Base-by-base conservation (phyloP, 1,139 yeast genomes). In the Nakaseomyces glabratus region DNA sequence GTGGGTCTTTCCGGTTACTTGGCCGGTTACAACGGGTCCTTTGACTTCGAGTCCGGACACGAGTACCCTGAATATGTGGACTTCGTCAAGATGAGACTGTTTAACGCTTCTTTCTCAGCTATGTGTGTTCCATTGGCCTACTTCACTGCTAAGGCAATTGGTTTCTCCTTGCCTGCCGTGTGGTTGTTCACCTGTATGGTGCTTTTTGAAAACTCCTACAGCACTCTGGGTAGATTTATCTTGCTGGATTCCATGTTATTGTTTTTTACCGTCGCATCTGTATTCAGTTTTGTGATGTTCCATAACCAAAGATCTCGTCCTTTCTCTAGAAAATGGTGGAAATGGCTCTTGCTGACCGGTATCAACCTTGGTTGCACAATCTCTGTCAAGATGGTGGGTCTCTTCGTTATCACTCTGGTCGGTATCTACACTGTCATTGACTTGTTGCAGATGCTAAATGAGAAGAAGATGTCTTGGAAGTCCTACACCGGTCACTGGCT, bases 11-110 rank as follows among this genome's bases (percentile, higher is more conserved):
- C 95, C 10, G 99, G 98, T 11, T 88, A 79, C 55, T 57, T 93
- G 45, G 96, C 96, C 25, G 93, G 94, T 33, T 90, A 86, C 65
- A 82, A 90, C 57, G 98, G 98, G 23, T 78, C 93, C 3, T 93
- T 93, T 79, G 93, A 79, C 55, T 93, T 93, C 66, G 93, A 86
- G 33, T 80, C 93, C 34, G 96, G 98, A 37, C 74, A 76, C 42
- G 62, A 60, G 35, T 93, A 80, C 61, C 98, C 98, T 9, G 94
- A 81, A 17, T 75, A 79, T 57, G 69, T 88, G 42, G 86, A 86
- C 61, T 93, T 68, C 60, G 82, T 88, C 41, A 77, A 79, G 47
- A 93, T 93, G 98, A 76, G 99, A 63, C 62, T 85, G 39, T 90
- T 90, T 69, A 86, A 93, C 56, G 95, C 97, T 35, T 61, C 79